These are phyloP conservation scores for Chalaropsis ovoidea DNA, from an alignment of 2,329 filamentous ascomycete species.

Conservation along the genomic window DNA sequence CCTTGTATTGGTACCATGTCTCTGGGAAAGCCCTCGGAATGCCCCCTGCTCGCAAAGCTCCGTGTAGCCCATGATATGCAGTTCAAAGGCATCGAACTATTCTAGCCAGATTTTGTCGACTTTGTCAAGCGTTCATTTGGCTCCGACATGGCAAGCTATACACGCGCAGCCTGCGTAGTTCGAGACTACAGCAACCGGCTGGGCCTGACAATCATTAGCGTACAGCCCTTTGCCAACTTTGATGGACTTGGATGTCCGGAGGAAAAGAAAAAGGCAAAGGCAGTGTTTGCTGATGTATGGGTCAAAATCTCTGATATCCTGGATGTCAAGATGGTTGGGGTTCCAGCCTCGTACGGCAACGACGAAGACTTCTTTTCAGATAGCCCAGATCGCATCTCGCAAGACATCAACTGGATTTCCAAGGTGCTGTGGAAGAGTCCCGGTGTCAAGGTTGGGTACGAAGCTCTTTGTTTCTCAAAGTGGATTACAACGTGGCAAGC, in stretches of 20 bases:
- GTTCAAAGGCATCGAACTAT: constrained; percentile 28
- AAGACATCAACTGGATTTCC: constrained; percentile 23
- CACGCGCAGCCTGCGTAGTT: constrained; percentile 20
- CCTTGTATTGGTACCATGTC: constrained; percentile 29
- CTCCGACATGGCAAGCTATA: background rate
- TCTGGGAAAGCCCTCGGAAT: constrained; percentile 25
- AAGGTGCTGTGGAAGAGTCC: constrained; percentile 11
- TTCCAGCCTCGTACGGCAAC: constrained; percentile 25
- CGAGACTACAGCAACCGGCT: constrained; percentile 18
- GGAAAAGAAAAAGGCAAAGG: constrained; percentile 15
- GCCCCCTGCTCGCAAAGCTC: constrained; percentile 27
- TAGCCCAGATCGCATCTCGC: constrained; percentile 12
- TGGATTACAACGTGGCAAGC: constrained; percentile 25
- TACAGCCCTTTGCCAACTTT: constrained; percentile 28
- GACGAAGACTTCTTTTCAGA: constrained; percentile 19
- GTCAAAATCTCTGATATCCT: constrained; percentile 25
- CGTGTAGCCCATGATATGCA: constrained; percentile 23
- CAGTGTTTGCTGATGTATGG: constrained; percentile 25
- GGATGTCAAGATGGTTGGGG: constrained; percentile 27
- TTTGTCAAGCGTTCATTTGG: constrained; percentile 15
- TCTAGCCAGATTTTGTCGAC: constrained; percentile 27
- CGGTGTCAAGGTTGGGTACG: constrained; percentile 26
- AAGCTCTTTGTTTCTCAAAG: constrained; percentile 27
- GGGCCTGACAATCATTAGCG: constrained; percentile 25
- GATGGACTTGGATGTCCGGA: constrained; percentile 24